Conservation (phyloP, 139 green algal genomes). For the Chlorella sp. region DNA sequence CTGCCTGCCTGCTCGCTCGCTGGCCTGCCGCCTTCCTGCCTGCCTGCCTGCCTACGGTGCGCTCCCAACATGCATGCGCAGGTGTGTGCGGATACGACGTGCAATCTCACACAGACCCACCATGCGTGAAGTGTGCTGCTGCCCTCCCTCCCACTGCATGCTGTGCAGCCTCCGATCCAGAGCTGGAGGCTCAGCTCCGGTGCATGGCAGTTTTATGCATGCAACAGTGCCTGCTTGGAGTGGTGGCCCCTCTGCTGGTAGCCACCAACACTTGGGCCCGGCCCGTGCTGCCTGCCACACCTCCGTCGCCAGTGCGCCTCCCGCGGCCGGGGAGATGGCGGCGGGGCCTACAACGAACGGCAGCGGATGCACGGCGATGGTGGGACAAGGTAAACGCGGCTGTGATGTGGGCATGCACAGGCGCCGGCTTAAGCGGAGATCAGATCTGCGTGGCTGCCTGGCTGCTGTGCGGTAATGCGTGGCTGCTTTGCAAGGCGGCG, state of each 20-base stretch:
- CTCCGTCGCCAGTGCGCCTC: too few relatives aligned
- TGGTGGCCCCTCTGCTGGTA: background rate
- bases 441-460: background rate
- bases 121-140: too few relatives aligned
- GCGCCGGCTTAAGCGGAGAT: too few relatives aligned
- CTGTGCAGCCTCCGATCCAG: background rate
- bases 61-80: background rate
- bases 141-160: background rate
- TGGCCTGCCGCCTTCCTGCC: too few relatives aligned
- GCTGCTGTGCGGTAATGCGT: background rate
- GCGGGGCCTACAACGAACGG: too few relatives aligned
- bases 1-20: too few relatives aligned
- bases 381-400: background rate
- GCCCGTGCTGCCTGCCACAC: background rate
- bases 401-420: background rate
- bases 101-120: too few relatives aligned
- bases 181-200: background rate
- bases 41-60: background rate
- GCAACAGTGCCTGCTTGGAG: background rate
- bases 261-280: background rate
- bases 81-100: too few relatives aligned
- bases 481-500: background rate
- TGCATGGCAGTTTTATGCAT: background rate
- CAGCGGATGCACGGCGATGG: too few relatives aligned
- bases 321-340: background rate